Base-by-base conservation (phyloP, 1,139 yeast species). In the Pichia sp. region DNA sequence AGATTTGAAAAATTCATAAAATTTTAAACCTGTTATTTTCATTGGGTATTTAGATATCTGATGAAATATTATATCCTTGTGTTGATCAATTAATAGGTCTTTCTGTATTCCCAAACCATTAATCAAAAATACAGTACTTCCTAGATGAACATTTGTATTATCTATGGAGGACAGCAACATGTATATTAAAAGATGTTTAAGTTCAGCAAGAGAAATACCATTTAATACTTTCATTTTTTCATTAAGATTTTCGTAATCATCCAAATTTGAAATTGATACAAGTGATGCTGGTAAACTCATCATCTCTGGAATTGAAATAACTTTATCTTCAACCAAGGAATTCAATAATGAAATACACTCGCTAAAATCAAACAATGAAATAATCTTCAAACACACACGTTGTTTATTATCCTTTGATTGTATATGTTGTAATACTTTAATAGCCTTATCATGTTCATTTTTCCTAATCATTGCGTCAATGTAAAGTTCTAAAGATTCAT, bases 141-240 rank as follows among this genome's bases (percentile, higher is more conserved):
- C 50, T 11, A 52, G 37, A 30, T 50, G 52, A 10, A 42, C 42
- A 6, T 33, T 32, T 14, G 35, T 34, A 24, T 48, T 48, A 31
- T 53, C 50, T 5, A 52, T 45, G 1, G 57, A 51, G 10, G 45
- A 27, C 11, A 56, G 36, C 2, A 53, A 7, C 0, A 49, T 38
- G 30, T 40, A 49, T 7, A 56, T 10, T 6, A 48, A 31, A 9
- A 54, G 24, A 14, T 47, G 32, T 20, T 46, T 45, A 1, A 51
- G 41, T 15, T 40, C 22, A 4, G 22, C 29, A 9, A 34, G 24
- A 6, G 40, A 24, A 14, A 51, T 9, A 4, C 22, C 31, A 5
- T 37, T 21, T 8, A 51, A 18, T 15, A 28, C 18, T 5, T 35
- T 21, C 11, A 50, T 15, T n/a, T 35, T 32, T 18, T 34, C 37